phyloP scores from a whole-genome alignment of 1,284 basidiomycete genomes.

The Athelia psychrophila region DNA sequence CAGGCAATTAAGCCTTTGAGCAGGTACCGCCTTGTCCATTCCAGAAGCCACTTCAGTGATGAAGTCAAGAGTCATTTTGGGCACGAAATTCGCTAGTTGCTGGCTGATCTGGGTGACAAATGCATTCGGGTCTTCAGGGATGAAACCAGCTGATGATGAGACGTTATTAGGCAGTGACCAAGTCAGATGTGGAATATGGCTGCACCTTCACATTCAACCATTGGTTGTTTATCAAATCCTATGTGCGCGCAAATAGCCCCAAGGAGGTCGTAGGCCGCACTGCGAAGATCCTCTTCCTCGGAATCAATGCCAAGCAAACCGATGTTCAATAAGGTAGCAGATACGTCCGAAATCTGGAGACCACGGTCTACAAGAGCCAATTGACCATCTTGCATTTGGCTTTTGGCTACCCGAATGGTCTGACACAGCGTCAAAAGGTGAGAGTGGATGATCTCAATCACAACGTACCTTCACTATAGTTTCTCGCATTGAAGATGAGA shows the following conservation, averaged over 20 bases:
- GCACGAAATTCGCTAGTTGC: conserved; percentile 67
- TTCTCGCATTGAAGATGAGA: conserved; percentile 67
- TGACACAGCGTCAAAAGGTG: conserved; percentile 23
- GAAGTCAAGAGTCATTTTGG: conserved; percentile 84
- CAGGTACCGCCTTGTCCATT: conserved; percentile 48
- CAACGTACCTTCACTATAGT: conserved; percentile 67
- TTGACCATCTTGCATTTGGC: conserved; percentile 55
- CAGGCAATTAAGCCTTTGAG: conserved; percentile 68
- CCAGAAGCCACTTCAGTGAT: conserved; percentile 75
- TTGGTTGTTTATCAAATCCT: conserved; percentile 69
- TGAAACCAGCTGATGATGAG: conserved; percentile 53
- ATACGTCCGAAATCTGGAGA: conserved; percentile 77
- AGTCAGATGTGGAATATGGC: conserved; percentile 1
- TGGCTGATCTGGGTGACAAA: conserved; percentile 72
- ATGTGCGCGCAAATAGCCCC: conserved; percentile 77
- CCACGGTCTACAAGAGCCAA: conserved; percentile 63
- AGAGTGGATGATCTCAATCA: not conserved
- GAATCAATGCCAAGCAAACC: conserved; percentile 76
- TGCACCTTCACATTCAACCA: conserved; percentile 68
- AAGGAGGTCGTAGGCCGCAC: conserved; percentile 76
- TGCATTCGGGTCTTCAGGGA: conserved; percentile 68
- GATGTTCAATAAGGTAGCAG: conserved; percentile 80
- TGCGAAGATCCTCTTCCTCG: conserved; percentile 71
- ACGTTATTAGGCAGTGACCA: conserved; percentile 7
- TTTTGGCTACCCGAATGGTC: conserved; percentile 70